Conservation (phyloP, 805 yeast genomes). For the Yamadazyma nakazawae region DNA sequence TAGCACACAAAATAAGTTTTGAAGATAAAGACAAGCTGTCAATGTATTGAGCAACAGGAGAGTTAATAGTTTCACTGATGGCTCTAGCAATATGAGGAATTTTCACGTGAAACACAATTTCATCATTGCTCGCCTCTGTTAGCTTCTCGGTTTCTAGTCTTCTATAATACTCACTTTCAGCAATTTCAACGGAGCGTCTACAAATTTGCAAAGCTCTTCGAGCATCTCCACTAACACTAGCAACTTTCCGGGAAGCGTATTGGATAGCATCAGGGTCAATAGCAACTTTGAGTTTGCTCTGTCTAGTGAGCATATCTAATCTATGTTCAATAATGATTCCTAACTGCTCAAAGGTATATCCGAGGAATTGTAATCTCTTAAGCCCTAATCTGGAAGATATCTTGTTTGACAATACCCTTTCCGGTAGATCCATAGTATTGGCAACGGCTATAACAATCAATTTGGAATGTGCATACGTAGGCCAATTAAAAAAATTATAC, state of each 20-base stretch:
- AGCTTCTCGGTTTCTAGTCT: slow-evolving; percentile 44
- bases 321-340: slow-evolving; percentile 71
- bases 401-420: slow-evolving; percentile 79
- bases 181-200: slow-evolving; percentile 84
- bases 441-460: slow-evolving; percentile 90
- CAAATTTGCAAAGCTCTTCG: slow-evolving; percentile 87
- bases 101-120: slow-evolving; percentile 48
- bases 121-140: slow-evolving; percentile 23
- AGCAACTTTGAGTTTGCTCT: slow-evolving; percentile 39
- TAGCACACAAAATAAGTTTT: slow-evolving; percentile 69
- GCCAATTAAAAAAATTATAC: slow-evolving; percentile 98
- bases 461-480: slow-evolving; percentile 74
- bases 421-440: slow-evolving; percentile 96
- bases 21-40: slow-evolving; percentile 60
- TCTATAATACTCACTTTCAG: slow-evolving; percentile 66
- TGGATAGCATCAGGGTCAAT: slow-evolving; percentile 74
- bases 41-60: slow-evolving; percentile 66
- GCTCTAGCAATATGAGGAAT: slow-evolving; percentile 78
- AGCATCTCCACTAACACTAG: slow-evolving; percentile 97
- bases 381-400: slow-evolving; percentile 89
- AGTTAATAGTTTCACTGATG: slow-evolving; percentile 69
- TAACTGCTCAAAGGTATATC: slow-evolving; percentile 79
- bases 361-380: slow-evolving; percentile 81
- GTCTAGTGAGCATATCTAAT: slow-evolving; percentile 44
- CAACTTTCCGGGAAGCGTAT: slow-evolving; percentile 90